Evolutionary conservation across 805 yeast species (phyloP).

Genomic region (Candida koratica): DNA sequence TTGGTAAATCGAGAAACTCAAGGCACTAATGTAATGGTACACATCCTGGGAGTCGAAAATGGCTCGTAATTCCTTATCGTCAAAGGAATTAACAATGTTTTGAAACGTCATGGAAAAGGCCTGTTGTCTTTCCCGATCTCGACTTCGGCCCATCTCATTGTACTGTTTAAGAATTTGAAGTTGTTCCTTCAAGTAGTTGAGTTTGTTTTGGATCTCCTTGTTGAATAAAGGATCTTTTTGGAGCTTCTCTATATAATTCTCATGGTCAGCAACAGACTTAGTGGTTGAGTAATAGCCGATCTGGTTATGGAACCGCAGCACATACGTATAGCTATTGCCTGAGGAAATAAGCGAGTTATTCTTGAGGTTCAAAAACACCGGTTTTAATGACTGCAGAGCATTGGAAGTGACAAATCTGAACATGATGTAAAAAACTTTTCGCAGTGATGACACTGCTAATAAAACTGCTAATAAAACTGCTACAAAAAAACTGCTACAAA

Average conservation of each 20-base stretch:
- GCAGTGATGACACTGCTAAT: conserved; percentile 7
- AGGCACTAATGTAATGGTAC: conserved; percentile 18
- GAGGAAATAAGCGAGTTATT: conserved; percentile 17
- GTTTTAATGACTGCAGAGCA: conserved; percentile 34
- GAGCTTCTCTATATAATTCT: conserved; percentile 19
- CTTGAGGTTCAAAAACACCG: conserved; percentile 36
- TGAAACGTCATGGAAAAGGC: conserved; percentile 18
- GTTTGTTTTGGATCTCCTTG: conserved; percentile 20
- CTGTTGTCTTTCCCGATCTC: conserved; percentile 16
- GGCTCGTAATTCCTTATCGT: conserved; percentile 20
- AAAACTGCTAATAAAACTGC: no score
- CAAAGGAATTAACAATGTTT: conserved; percentile 18
- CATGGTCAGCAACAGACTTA: conserved; percentile 6
- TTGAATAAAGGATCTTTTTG: conserved; percentile 22
- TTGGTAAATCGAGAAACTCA: conserved; percentile 25
- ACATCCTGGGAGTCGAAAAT: conserved; percentile 21
- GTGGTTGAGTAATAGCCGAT: background rate
- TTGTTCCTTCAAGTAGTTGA: conserved; percentile 29
- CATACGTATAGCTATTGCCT: conserved; percentile 14
- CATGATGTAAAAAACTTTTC: conserved; percentile 19
- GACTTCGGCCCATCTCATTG: conserved; percentile 7
- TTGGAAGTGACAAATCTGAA: conserved; percentile 37
- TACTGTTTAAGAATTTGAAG: conserved; percentile 21
- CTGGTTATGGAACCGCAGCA: conserved; percentile 7
- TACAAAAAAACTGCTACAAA: no score